A percentile compares a stretch with the other conserved stretches of the same genome.
These are phyloP conservation scores for Boletus insuetus DNA, from an alignment of 768 basidiomycete species.

Conservation along the genomic window DNA sequence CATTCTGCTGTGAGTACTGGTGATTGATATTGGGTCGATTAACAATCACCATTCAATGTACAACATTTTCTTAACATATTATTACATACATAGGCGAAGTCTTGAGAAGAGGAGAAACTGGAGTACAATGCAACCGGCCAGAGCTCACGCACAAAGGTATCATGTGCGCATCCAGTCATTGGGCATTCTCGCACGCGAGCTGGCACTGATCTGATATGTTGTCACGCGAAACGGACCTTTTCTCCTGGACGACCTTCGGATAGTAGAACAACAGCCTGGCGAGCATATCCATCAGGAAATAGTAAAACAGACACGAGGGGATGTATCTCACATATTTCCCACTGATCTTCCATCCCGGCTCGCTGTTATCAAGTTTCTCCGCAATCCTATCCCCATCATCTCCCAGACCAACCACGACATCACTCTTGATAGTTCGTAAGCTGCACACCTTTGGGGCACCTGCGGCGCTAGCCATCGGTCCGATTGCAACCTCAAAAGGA, in stretches of 20 bases:
- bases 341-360: slow-evolving; percentile 95
- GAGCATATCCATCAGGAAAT: slow-evolving; percentile 10
- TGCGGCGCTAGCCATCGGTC: slow-evolving; percentile 84
- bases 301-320: not conserved
- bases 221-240: slow-evolving; percentile 71
- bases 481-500: slow-evolving; percentile 87
- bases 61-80: not conserved
- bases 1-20: no score
- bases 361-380: slow-evolving; percentile 76
- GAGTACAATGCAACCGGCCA: not conserved
- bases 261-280: slow-evolving; percentile 80
- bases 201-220: not conserved
- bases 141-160: not conserved
- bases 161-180: not conserved
- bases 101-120: not conserved
- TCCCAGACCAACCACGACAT: slow-evolving; percentile 88
- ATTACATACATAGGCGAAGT: slow-evolving; percentile 4
- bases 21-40: not conserved
- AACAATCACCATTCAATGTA: not conserved
- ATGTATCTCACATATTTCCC: slow-evolving; percentile 83
- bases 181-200: not conserved
- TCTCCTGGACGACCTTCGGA: slow-evolving; percentile 89
- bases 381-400: slow-evolving; percentile 65
- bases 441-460: slow-evolving; percentile 88
- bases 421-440: slow-evolving; percentile 90